phyloP scores from a whole-genome alignment of 2,329 filamentous ascomycete species.

The Trichoderma hamatum region DNA sequence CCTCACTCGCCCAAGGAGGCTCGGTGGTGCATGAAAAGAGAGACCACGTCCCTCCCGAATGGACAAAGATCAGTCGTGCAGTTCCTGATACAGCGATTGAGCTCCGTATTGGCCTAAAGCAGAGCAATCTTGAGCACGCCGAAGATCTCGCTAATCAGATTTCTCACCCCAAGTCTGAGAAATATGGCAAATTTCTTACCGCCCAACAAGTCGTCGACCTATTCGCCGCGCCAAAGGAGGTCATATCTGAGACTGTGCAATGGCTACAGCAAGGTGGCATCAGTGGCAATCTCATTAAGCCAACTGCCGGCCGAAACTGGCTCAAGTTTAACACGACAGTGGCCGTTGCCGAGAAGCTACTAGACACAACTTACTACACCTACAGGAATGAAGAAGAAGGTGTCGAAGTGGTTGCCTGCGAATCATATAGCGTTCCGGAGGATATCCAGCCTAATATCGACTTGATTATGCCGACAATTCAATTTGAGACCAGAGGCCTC shows the following conservation, averaged over 20 bases:
- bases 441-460: constrained; percentile 43
- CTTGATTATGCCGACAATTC: constrained; percentile 45
- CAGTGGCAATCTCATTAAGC: constrained; percentile 13
- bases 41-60: constrained; percentile 28
- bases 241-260: constrained; percentile 51
- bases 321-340: constrained; percentile 56
- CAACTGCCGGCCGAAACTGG: constrained; percentile 47
- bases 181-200: constrained; percentile 51
- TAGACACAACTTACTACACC: constrained; percentile 51
- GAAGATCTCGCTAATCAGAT: constrained; percentile 31
- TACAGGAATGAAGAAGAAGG: constrained; percentile 38
- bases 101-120: constrained; percentile 30
- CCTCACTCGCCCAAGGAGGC: neutral
- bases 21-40: constrained; percentile 30
- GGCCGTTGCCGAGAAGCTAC: constrained; percentile 53
- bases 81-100: constrained; percentile 27
- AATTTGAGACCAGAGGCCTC: constrained; percentile 36
- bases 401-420: constrained; percentile 43
- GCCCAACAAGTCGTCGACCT: constrained; percentile 45
- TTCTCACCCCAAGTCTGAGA: constrained; percentile 44
- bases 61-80: constrained; percentile 28
- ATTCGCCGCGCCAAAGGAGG: constrained; percentile 46
- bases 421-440: constrained; percentile 42
- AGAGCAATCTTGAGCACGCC: constrained; percentile 30
- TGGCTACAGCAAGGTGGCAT: constrained; percentile 58